A percentile compares a stretch with the other conserved stretches of the same genome.
These are phyloP conservation scores for Prunus campanulata DNA, from an alignment of 306 rosid genomes.

Conservation along the genomic window DNA sequence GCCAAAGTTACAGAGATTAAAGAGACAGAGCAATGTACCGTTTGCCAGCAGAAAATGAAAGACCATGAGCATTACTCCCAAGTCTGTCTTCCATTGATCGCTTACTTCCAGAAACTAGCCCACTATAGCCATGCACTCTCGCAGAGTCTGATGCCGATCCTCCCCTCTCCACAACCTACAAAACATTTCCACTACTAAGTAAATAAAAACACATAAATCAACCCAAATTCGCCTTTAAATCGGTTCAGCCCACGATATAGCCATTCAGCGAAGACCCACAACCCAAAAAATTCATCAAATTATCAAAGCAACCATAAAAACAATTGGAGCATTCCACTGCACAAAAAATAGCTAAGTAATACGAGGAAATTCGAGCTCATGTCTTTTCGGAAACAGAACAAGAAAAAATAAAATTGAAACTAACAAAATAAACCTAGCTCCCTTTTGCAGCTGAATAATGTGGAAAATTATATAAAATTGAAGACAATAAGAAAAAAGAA, in stretches of 20 bases:
- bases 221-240: background rate
- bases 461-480: background rate
- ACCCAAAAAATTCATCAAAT: background rate
- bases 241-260: background rate
- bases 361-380: background rate
- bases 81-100: slow-evolving; percentile 31
- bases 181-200: slow-evolving; percentile 5
- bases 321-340: background rate
- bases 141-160: slow-evolving; percentile 24
- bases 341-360: background rate
- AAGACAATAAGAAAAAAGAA: background rate
- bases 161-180: slow-evolving; percentile 59
- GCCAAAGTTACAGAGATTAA: background rate
- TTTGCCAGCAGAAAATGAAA: slow-evolving; percentile 29
- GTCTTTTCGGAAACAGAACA: background rate
- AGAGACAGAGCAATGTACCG: slow-evolving; percentile 25
- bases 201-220: background rate
- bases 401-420: background rate
- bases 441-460: background rate
- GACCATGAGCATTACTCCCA: slow-evolving; percentile 27
- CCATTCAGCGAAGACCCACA: background rate
- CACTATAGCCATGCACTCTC: slow-evolving; percentile 10
- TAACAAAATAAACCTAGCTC: background rate
- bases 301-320: background rate
- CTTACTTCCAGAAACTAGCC: slow-evolving; percentile 36